Percentiles rank a stretch among this genome's conserved stretches.
Conservation (phyloP, 1,284 basidiomycete genomes). For the Coniophora puteana region DNA sequence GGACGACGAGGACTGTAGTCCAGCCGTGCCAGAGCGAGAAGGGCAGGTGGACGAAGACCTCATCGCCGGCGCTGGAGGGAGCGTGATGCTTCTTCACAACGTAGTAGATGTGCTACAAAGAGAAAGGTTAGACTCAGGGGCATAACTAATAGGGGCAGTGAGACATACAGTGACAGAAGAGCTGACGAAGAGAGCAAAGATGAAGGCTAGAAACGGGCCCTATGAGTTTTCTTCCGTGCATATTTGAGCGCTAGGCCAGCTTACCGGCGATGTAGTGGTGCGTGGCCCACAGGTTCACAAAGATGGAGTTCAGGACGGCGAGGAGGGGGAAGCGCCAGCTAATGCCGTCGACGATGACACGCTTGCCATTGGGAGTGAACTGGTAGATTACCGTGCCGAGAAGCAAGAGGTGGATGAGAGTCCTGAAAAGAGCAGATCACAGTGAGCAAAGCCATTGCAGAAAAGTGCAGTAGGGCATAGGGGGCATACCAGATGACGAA, state of each 20-base stretch:
- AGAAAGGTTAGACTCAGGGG: conserved; percentile 11
- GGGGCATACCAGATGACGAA: conserved; percentile 72
- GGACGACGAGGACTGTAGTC: conserved; percentile 87
- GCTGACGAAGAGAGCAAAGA: conserved; percentile 83
- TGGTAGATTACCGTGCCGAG: conserved; percentile 89
- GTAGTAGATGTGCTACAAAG: conserved; percentile 81
- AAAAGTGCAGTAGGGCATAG: conserved; percentile 13
- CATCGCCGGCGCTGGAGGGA: conserved; percentile 62
- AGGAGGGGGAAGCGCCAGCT: conserved; percentile 88
- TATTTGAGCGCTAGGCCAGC: conserved; percentile 9
- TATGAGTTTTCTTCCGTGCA: neutral
- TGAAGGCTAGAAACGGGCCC: conserved; percentile 62
- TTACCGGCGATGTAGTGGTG: conserved; percentile 69
- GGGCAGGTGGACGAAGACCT: conserved; percentile 80
- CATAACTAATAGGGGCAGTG: conserved; percentile 3
- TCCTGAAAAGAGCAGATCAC: conserved; percentile 40
- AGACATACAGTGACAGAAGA: conserved; percentile 66
- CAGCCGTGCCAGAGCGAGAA: conserved; percentile 95
- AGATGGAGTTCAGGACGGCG: conserved; percentile 80
- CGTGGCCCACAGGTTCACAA: conserved; percentile 76
- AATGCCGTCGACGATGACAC: conserved; percentile 79
- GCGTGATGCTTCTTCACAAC: conserved; percentile 83
- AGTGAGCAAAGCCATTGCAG: conserved; percentile 14
- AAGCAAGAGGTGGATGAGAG: conserved; percentile 82
- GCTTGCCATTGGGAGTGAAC: conserved; percentile 80